Evolutionary conservation across 2,329 filamentous ascomycete species (phyloP).

Genomic region (Penicillium palitans): DNA sequence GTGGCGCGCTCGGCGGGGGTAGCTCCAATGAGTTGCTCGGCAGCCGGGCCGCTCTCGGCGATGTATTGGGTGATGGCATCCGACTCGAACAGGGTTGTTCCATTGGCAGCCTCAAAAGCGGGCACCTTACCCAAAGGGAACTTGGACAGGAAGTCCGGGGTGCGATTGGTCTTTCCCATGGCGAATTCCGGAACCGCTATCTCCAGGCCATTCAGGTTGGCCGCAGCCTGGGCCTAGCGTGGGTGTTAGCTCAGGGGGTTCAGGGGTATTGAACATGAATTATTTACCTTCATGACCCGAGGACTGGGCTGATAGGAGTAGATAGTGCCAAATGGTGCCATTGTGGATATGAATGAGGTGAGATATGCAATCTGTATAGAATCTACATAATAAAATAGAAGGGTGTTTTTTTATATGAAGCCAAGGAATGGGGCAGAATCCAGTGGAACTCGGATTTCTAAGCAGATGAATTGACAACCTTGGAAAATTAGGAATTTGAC

Average conservation of each 20-base stretch:
- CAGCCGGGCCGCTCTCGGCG: constrained; percentile 48
- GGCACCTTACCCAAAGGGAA: constrained; percentile 57
- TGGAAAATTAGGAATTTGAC: too few species aligned
- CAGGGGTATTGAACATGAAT: too few species aligned
- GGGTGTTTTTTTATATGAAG: background rate
- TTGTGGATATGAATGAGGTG: constrained; percentile 19
- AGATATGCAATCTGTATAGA: background rate
- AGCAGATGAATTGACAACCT: background rate
- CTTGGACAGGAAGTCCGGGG: constrained; percentile 51
- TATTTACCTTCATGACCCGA: constrained; percentile 25
- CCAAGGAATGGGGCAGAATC: constrained; percentile 9
- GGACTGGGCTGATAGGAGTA: constrained; percentile 25
- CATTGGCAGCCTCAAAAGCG: constrained; percentile 50
- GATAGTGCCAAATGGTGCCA: constrained; percentile 29
- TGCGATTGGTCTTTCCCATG: constrained; percentile 46
- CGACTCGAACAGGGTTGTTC: constrained; percentile 49
- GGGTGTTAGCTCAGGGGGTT: background rate
- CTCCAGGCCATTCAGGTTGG: constrained; percentile 40
- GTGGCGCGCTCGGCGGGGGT: constrained; percentile 44
- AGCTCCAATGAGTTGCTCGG: constrained; percentile 48
- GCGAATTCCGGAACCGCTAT: constrained; percentile 39
- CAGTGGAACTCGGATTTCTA: constrained; percentile 19
- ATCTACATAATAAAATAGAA: background rate
- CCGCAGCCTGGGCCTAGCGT: constrained; percentile 30
- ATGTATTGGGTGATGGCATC: constrained; percentile 52